Evolutionary conservation across 1,284 basidiomycete genomes (phyloP).

Genomic region (Cryptococcus neoformans): DNA sequence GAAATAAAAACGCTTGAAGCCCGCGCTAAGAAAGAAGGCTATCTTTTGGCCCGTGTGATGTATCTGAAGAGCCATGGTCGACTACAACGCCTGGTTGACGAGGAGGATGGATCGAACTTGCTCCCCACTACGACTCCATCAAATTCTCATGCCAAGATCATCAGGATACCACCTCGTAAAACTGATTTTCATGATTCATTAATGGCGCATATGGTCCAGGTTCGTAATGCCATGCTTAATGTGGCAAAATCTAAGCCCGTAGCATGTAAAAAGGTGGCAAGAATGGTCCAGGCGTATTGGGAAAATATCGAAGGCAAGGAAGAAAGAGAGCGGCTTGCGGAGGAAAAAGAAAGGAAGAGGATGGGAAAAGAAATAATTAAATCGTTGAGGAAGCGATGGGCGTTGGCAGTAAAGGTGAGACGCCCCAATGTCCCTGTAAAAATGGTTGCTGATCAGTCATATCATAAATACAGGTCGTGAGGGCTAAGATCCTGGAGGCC

Average conservation of each 20-base stretch:
- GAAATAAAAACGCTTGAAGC: slow-evolving; percentile 52
- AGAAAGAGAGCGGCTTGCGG: slow-evolving; percentile 61
- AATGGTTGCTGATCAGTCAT: too few relatives aligned
- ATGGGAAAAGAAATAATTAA: slow-evolving; percentile 72
- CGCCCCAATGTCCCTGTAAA: not conserved
- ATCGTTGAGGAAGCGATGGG: slow-evolving; percentile 64
- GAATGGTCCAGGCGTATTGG: slow-evolving; percentile 74
- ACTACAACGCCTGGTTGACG: slow-evolving; percentile 47
- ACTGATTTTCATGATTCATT: slow-evolving; percentile 48
- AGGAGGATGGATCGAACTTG: slow-evolving; percentile 38
- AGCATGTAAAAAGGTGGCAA: slow-evolving; percentile 58
- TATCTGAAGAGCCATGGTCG: slow-evolving; percentile 47
- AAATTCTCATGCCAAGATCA: not conserved
- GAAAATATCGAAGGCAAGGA: slow-evolving; percentile 61
- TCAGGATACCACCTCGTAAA: slow-evolving; percentile 24
- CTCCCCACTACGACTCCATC: not conserved
- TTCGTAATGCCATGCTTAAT: slow-evolving; percentile 45
- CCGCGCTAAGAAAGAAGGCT: slow-evolving; percentile 56
- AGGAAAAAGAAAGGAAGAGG: slow-evolving; percentile 65
- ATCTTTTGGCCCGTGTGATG: slow-evolving; percentile 55
- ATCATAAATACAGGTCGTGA: slow-evolving; percentile 54
- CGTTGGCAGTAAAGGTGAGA: slow-evolving; percentile 78
- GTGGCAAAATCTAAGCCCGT: slow-evolving; percentile 46
- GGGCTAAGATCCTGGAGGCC: slow-evolving; percentile 61
- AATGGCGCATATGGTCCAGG: slow-evolving; percentile 48